Base-by-base conservation (phyloP, 225 moss, liverwort and hornwort genomes). In the Sphagnum contortum region DNA sequence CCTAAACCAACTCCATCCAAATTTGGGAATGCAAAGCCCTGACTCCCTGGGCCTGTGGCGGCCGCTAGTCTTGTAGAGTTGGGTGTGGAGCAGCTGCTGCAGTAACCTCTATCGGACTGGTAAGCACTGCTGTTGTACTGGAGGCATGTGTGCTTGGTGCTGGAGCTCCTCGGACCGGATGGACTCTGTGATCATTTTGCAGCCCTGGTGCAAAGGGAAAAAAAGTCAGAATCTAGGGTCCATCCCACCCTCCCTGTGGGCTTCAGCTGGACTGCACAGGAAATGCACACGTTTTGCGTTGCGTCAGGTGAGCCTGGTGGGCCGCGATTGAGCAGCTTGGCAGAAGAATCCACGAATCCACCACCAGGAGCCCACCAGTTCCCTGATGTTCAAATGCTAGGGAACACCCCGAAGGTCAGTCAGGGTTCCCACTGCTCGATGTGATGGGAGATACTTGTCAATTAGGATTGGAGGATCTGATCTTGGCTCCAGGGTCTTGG, bases 121-220 rank as follows among this genome's bases (percentile, higher is more conserved):
- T 29, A 29, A 29, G 29, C 29, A 29, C 29, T 8, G 76, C 72
- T 8, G 78, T 64, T 5, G 65, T 56, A 62, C 69, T 76, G 14
- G 80, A 57, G 61, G 79, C 68, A 29, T 77, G 12, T 49, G 87
- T 64, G 49, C 66, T 66, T 48, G 86, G 76, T 44, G 85, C 61
- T 54, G 98, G 86, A 68, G 93, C 91, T 68, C 98, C 98, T 58
- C 98, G 80, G 8, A 98, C 98, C 66, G 93, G 73, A 73, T 98
- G 98, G 59, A 98, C 98, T 7, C 91, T 98, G 68, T 98, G 98
- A 12, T 98, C 98, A 61, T 72, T 81, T 67, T 98, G 93, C 79
- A 98, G 68, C 57, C 98, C 98, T 98, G 83, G 70, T 53, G 9
- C 75, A 52, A 4, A 47, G 44, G 29, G 1, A 29, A 29, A 29